Percentiles rank a stretch among this genome's conserved stretches.
Conservation (phyloP, 2,329 filamentous ascomycete species). For the Aureobasidium leucospermi region DNA sequence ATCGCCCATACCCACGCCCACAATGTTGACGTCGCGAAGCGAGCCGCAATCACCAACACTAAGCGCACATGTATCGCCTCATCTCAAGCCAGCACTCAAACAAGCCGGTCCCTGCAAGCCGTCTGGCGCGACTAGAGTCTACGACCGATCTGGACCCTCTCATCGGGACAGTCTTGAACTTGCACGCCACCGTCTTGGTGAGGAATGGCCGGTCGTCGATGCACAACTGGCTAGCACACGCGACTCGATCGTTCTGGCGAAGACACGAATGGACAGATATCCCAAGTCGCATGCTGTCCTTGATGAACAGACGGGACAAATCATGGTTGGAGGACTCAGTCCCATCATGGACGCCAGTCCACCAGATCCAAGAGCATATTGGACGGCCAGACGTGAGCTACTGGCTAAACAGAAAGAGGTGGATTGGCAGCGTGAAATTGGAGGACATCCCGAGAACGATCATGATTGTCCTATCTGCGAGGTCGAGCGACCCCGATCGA, state of each 20-base stretch:
- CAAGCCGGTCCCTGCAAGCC: conserved; percentile 11
- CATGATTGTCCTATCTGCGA: conserved; percentile 22
- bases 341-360: conserved; percentile 26
- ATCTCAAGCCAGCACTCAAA: conserved; percentile 1
- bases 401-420: conserved; percentile 1
- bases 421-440: conserved; percentile 11
- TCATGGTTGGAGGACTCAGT: conserved; percentile 21
- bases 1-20: background rate
- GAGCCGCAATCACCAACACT: background rate
- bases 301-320: conserved; percentile 9
- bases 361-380: conserved; percentile 15
- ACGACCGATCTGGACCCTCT: conserved; percentile 19
- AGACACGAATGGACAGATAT: conserved; percentile 21
- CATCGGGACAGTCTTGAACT: conserved; percentile 28
- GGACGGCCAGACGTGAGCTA: background rate
- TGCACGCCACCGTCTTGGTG: conserved; percentile 18
- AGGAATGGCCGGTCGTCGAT: conserved; percentile 17
- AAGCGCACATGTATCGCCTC: background rate
- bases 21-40: background rate
- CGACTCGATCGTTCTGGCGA: conserved; percentile 25
- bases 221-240: conserved; percentile 19
- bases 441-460: conserved; percentile 20
- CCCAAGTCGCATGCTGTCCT: conserved; percentile 10
- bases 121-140: conserved; percentile 18
- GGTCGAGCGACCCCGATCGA: conserved; percentile 19